phyloP scores from a whole-genome alignment of 2,329 filamentous ascomycete genomes.

The Xylaria sp. region DNA sequence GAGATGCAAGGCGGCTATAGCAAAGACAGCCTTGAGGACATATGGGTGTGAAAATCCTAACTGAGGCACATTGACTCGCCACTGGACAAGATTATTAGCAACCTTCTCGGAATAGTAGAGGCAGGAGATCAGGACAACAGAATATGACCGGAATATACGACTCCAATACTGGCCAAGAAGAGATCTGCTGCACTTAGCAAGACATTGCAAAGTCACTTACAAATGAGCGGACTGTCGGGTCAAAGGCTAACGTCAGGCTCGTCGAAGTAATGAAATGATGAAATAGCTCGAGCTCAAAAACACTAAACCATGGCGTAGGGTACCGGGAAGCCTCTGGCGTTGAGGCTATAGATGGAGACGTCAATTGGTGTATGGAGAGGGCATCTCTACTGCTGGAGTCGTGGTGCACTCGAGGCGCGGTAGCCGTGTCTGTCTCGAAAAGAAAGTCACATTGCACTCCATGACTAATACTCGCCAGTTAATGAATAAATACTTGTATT shows the following conservation, averaged over 20 bases:
- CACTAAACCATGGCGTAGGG: conserved; percentile 42
- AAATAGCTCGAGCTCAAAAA: conserved; percentile 61
- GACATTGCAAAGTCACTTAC: conserved; percentile 12
- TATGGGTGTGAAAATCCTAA: conserved; percentile 59
- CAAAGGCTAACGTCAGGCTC: conserved; percentile 58
- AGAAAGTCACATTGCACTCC: conserved; percentile 43
- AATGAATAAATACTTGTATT: background rate
- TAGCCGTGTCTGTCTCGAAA: conserved; percentile 18
- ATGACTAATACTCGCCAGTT: conserved; percentile 30
- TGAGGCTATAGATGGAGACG: conserved; percentile 34
- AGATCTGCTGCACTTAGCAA: too few relatives aligned
- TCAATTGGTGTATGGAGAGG: conserved; percentile 35
- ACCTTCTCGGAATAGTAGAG: background rate
- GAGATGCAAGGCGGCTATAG: conserved; percentile 62
- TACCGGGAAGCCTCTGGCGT: conserved; percentile 23
- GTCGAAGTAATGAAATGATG: conserved; percentile 65
- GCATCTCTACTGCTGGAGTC: conserved; percentile 31
- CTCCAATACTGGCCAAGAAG: background rate
- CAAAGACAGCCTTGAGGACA: conserved; percentile 61
- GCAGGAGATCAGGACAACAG: too few relatives aligned
- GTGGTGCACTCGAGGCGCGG: conserved; percentile 16
- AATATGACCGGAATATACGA: background rate
- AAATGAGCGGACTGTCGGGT: conserved; percentile 56
- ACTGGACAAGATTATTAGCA: conserved; percentile 43
- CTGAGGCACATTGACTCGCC: conserved; percentile 60